Base-by-base conservation (phyloP, 139 green algal species). In the Picochlorum sp. region DNA sequence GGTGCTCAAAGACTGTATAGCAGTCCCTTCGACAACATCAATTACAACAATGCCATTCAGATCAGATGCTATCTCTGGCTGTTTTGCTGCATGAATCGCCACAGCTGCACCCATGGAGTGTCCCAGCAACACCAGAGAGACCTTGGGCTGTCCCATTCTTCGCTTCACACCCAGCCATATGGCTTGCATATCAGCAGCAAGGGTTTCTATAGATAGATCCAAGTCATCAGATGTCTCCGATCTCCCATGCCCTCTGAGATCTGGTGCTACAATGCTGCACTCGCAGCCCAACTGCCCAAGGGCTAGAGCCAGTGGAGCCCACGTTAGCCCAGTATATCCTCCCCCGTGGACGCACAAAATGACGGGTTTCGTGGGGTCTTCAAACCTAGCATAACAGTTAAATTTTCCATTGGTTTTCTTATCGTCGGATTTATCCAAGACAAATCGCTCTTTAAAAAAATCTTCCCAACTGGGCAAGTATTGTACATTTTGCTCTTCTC, bases 1-100 rank as follows among this genome's bases (percentile, higher is more conserved):
- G 67, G 79, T 67, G 4, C 80, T 85, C 33, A 94, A 63, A 1
- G 83, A 80, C 3, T 80, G 78, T 5, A 93, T 16, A 24, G 89
- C 89, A 0, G 84, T 90, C 29, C 87, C 89, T 67, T 95, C 89
- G 25, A 95, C 89, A 7, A 96, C 87, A 57, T 96, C 89, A n/a
- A 96, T 81, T 9, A 95, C 83, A 18, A 92, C 69, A 26, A 92
- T n/a, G 0, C 87, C 89, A 29, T 79, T 67, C 22, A 94, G 59
- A 22, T 20, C 43, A 28, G 54, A 6, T 30, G 89, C 68, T 2
- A 1, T 49, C 70, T 65, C 61, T 35, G 6, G 3, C 10, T 2
- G 24, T 20, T 44, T 33, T 0, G 49, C 45, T 39, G 33, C 7
- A 49, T 78, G 75, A 44, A 85, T 74, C 3, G 81, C 89, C 1